A percentile compares a stretch with the other conserved stretches of the same genome.
Conservation (phyloP, 108 stramenopile species). For the Fragilariopsis cylindrus region DNA sequence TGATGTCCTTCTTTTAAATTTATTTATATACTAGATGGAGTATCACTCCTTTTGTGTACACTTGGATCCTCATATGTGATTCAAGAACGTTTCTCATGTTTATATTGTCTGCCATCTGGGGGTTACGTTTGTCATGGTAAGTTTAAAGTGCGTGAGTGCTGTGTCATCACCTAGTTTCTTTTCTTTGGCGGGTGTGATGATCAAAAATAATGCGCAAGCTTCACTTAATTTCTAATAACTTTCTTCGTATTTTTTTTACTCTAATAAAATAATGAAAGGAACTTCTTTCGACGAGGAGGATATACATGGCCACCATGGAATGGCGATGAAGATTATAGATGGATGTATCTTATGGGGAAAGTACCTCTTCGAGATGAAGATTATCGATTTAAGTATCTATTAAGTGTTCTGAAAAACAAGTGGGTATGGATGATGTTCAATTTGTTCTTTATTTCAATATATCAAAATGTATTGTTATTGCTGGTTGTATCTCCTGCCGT, state of each 20-base stretch:
- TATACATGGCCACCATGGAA: slow-evolving; percentile 61
- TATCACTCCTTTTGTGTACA: slow-evolving; percentile 65
- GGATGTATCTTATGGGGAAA: slow-evolving; percentile 56
- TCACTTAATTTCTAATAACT: too few relatives aligned
- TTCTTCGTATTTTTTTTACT: too few relatives aligned
- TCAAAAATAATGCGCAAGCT: too few relatives aligned
- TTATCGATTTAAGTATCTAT: slow-evolving; percentile 3
- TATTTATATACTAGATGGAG: slow-evolving; percentile 39
- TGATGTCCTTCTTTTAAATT: background rate
- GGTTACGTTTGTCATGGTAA: slow-evolving; percentile 55
- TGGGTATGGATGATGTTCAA: slow-evolving; percentile 66
- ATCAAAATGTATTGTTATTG: slow-evolving; percentile 67
- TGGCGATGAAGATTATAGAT: slow-evolving; percentile 84
- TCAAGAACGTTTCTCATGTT: slow-evolving; percentile 61
- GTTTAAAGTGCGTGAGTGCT: too few relatives aligned
- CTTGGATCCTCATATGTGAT: slow-evolving; percentile 63
- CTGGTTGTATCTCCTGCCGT: slow-evolving; percentile 63
- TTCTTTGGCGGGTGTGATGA: too few relatives aligned
- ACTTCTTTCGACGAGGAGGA: slow-evolving; percentile 78
- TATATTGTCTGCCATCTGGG: slow-evolving; percentile 65
- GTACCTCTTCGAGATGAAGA: too few relatives aligned
- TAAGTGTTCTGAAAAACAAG: slow-evolving; percentile 44
- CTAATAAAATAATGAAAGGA: slow-evolving; percentile 7
- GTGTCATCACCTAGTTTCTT: too few relatives aligned
- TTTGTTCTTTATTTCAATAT: slow-evolving; percentile 63